Evolutionary conservation across 768 basidiomycete genomes (phyloP).

Genomic region (Symmetrospora coprosmae): DNA sequence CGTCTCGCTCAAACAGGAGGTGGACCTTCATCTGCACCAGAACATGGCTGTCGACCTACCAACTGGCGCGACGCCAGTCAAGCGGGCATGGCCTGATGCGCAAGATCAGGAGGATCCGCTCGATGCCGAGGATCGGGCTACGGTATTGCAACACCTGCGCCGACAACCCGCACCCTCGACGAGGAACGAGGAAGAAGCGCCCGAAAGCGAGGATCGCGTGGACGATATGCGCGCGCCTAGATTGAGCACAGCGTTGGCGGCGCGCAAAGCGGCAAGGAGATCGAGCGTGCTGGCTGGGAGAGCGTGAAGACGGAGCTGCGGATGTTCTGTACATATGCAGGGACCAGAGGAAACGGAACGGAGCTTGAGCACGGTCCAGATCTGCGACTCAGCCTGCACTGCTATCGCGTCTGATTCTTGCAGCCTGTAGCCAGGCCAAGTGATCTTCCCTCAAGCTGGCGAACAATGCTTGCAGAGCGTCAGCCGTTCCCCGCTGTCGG

Average conservation of each 20-base stretch:
- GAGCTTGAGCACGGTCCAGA: too few relatives aligned
- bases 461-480: too few relatives aligned
- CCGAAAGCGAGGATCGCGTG: neutral
- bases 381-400: too few relatives aligned
- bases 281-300: neutral
- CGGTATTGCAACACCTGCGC: neutral
- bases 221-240: neutral
- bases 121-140: neutral
- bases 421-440: too few relatives aligned
- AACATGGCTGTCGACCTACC: neutral
- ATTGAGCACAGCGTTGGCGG: neutral
- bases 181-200: neutral
- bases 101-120: neutral
- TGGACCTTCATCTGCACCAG: neutral
- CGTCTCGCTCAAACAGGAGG: neutral
- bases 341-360: too few relatives aligned
- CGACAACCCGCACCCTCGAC: neutral
- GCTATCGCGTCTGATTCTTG: too few relatives aligned
- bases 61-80: constrained; percentile 10
- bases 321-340: too few relatives aligned
- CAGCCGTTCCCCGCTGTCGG: too few relatives aligned
- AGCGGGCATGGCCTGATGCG: constrained; percentile 5
- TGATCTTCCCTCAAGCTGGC: too few relatives aligned
- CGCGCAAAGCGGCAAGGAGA: constrained; percentile 9
- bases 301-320: too few relatives aligned